Base-by-base conservation (phyloP, 371 early-diverging fungal species). In the Syncephalis plumigaleata region DNA sequence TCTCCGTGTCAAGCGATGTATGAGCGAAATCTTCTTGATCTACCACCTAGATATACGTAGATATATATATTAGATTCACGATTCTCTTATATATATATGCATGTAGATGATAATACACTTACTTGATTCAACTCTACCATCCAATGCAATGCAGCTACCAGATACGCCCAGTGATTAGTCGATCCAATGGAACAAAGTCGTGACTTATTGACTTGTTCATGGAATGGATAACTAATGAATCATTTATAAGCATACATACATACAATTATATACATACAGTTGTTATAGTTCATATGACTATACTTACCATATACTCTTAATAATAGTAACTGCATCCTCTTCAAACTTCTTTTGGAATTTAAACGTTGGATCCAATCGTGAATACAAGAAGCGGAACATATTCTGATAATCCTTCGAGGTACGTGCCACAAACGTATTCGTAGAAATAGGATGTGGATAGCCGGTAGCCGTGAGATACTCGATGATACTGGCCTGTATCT, bases 191-290 rank as follows among this genome's bases (percentile, higher is more conserved):
- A 73, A 43, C 67, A 68, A 15, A 98, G 63, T 16, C 84, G 77
- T 46, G 87, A 81, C 61, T 84, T 84, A 45, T 71, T 79, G 26
- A 98, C 87, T 49, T 77, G 72, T 39, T 84, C 84, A n/a, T 79
- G 81, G 52, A 81, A 89, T 16, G 98, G 97, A 57, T 95, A 96
- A 50, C 84, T 88, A 31, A 31, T n/a, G n/a, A n/a, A n/a, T n/a
- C n/a, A n/a, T n/a, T n/a, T n/a, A n/a, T n/a, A n/a, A n/a, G n/a
- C n/a, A n/a, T n/a, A n/a, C n/a, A n/a, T n/a, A n/a, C n/a, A n/a
- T n/a, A n/a, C n/a, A n/a, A n/a, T n/a, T n/a, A n/a, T n/a, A n/a
- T n/a, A n/a, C n/a, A n/a, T n/a, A n/a, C n/a, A n/a, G n/a, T n/a
- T n/a, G n/a, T n/a, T n/a, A n/a, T n/a, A n/a, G n/a, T n/a, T n/a